These are phyloP conservation scores for Hortaea werneckii DNA, from an alignment of 2,329 filamentous ascomycete genomes.

Conservation along the genomic window DNA sequence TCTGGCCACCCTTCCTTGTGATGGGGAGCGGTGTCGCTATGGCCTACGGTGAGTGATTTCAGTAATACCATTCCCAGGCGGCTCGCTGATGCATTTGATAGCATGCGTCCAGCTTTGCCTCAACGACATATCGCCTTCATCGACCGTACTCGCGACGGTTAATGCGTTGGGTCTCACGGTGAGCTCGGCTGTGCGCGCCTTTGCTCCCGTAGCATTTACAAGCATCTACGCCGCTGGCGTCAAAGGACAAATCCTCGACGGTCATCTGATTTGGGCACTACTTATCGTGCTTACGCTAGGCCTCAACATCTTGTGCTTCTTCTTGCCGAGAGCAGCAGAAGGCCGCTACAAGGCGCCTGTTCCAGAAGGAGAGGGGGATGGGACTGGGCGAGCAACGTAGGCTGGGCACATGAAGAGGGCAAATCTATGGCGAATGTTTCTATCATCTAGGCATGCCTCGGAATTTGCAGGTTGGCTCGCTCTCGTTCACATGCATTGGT, in stretches of 20 bases:
- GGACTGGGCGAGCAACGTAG: no score
- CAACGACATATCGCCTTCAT: constrained; percentile 62
- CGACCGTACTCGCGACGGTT: constrained; percentile 55
- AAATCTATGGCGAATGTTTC: no score
- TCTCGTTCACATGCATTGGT: no score
- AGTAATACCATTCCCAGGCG: neutral
- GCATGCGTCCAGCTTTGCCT: constrained; percentile 59
- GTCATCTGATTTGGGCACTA: constrained; percentile 58
- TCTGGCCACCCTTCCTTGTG: constrained; percentile 33
- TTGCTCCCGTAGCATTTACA: constrained; percentile 56
- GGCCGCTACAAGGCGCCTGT: constrained; percentile 1
- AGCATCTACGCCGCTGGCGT: constrained; percentile 60
- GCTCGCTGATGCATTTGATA: constrained; percentile 8
- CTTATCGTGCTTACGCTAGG: constrained; percentile 33
- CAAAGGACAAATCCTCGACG: constrained; percentile 49
- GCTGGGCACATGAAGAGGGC: no score
- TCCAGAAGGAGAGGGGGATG: neutral
- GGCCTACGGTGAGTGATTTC: constrained; percentile 46
- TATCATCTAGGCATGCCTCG: no score
- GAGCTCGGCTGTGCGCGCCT: constrained; percentile 50
- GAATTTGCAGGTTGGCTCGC: no score
- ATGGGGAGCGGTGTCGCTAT: constrained; percentile 57
- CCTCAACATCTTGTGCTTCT: constrained; percentile 25
- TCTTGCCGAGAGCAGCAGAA: constrained; percentile 21
- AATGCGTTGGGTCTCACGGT: constrained; percentile 60